Evolutionary conservation across 2,329 filamentous ascomycete species (phyloP).

Genomic region (Mariannaea sp.): DNA sequence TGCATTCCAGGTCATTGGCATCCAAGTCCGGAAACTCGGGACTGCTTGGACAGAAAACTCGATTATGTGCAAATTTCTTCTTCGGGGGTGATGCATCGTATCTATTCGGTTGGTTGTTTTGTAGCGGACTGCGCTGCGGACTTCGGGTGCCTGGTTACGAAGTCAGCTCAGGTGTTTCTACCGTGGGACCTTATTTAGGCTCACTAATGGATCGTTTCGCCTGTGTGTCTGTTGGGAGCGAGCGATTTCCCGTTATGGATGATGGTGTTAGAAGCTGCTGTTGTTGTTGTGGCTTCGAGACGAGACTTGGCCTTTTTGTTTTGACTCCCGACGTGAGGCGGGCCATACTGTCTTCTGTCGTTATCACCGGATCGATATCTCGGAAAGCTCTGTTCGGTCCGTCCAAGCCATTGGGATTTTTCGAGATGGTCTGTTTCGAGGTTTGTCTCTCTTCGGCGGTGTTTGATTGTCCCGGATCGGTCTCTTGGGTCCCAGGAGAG

Average conservation of each 20-base stretch:
- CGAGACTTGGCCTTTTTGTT: constrained; percentile 51
- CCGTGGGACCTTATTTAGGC: not conserved
- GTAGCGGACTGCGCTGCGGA: constrained; percentile 10
- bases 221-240: constrained; percentile 25
- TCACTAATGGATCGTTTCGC: constrained; percentile 20
- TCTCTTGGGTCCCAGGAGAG: constrained; percentile 13
- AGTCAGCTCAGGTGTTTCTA: constrained; percentile 1
- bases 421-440: constrained; percentile 12
- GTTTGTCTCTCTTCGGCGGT: constrained; percentile 7
- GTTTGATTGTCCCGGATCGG: constrained; percentile 5
- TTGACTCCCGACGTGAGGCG: constrained; percentile 50
- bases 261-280: constrained; percentile 50
- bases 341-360: constrained; percentile 49
- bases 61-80: constrained; percentile 27
- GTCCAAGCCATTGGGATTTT: constrained; percentile 31
- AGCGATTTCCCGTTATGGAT: constrained; percentile 29
- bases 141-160: constrained; percentile 9
- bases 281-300: constrained; percentile 47
- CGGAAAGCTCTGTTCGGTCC: constrained; percentile 27
- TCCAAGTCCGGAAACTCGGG: constrained; percentile 45
- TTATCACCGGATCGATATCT: constrained; percentile 37
- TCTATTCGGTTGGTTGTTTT: constrained; percentile 23
- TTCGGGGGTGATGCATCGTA: constrained; percentile 34
- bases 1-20: constrained; percentile 43
- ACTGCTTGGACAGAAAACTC: constrained; percentile 25